phyloP scores from a whole-genome alignment of 208 protist species.

The Hexamita inflata region DNA sequence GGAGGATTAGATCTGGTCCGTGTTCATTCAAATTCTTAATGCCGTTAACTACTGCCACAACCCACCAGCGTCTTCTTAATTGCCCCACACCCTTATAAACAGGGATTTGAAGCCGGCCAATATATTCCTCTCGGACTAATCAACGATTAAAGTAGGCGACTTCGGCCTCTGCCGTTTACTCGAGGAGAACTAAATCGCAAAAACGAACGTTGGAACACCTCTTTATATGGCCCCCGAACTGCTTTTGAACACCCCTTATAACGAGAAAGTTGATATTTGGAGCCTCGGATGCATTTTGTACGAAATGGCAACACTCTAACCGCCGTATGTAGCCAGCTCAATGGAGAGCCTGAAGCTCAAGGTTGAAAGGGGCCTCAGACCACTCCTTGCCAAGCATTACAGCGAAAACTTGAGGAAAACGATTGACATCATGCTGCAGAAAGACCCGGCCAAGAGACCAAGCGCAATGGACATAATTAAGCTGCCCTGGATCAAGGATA shows the following conservation, averaged over 20 bases:
- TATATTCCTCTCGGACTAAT: constrained; percentile 34
- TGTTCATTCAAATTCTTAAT: constrained; percentile 1
- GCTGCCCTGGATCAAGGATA: constrained; percentile 22
- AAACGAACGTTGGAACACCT: constrained; percentile 28
- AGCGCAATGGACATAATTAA: constrained; percentile 45
- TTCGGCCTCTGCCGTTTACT: constrained; percentile 38
- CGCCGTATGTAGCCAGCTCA: constrained; percentile 45
- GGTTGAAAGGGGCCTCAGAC: constrained; percentile 62
- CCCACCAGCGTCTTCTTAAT: not conserved
- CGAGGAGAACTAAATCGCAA: not conserved
- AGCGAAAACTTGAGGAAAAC: constrained; percentile 44
- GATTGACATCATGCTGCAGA: constrained; percentile 42
- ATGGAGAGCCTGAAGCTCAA: constrained; percentile 74
- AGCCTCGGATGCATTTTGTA: constrained; percentile 58
- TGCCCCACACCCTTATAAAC: constrained; percentile 29
- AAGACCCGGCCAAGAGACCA: constrained; percentile 43
- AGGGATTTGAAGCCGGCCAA: constrained; percentile 48
- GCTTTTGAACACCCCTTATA: constrained; percentile 64
- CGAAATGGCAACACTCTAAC: not conserved
- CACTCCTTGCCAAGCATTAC: constrained; percentile 60
- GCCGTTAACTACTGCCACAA: constrained; percentile 28
- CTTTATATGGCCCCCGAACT: constrained; percentile 76
- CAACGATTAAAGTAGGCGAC: constrained; percentile 42
- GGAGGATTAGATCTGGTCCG: constrained; percentile 10
- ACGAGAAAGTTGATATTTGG: constrained; percentile 74